Percentiles rank a stretch among this genome's conserved stretches.
Conservation (phyloP, 371 early-diverging fungal genomes). For the Mycotypha africana region DNA sequence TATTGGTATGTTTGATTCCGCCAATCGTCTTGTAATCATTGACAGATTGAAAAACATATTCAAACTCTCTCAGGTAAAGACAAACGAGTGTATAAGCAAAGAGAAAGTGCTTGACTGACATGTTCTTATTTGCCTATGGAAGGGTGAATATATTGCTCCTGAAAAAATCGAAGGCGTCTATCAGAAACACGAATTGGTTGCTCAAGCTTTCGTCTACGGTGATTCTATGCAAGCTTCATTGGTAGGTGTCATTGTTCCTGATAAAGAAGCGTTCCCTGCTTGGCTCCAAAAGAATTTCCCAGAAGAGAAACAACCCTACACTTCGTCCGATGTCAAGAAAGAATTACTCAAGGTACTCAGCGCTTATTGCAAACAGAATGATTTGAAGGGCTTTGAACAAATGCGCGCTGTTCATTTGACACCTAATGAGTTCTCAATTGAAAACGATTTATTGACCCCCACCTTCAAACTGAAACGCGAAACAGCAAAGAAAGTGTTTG, state of each 20-base stretch:
- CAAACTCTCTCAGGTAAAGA: constrained; percentile 44
- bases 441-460: constrained; percentile 74
- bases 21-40: constrained; percentile 67
- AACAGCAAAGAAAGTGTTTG: constrained; percentile 53
- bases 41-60: constrained; percentile 82
- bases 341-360: constrained; percentile 50
- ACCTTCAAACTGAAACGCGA: constrained; percentile 85
- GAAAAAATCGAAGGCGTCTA: constrained; percentile 90
- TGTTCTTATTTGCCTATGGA: too few species aligned
- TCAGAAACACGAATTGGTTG: constrained; percentile 54
- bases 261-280: constrained; percentile 41
- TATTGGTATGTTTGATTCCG: constrained; percentile 72
- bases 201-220: constrained; percentile 87
- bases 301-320: constrained; percentile 56
- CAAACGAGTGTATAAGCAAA: too few species aligned
- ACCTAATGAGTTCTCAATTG: constrained; percentile 70
- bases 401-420: constrained; percentile 67
- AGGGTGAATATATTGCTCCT: constrained; percentile 98
- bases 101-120: too few species aligned
- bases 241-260: constrained; percentile 84
- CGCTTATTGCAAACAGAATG: constrained; percentile 53
- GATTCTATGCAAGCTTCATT: constrained; percentile 76
- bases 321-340: constrained; percentile 41
- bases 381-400: constrained; percentile 83
- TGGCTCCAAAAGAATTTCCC: constrained; percentile 35